Percentiles rank a stretch among this genome's conserved stretches.
Evolutionary conservation across 768 basidiomycete species (phyloP).

Genomic region (Nevesoporus exiguus): DNA sequence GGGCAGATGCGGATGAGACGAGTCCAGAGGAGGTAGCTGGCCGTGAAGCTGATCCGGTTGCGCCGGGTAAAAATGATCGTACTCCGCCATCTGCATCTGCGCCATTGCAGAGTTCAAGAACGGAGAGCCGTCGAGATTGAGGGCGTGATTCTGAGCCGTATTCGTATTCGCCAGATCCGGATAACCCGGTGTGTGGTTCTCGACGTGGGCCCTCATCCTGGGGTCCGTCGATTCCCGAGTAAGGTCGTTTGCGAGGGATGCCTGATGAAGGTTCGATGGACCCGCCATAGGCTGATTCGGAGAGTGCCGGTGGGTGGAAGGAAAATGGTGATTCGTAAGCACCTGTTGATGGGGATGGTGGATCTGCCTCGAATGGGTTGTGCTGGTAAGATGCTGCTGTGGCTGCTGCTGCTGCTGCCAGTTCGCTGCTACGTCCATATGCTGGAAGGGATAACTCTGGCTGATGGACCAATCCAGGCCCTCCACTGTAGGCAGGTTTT

Average conservation of each 20-base stretch:
- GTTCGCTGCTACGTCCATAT: slow-evolving; percentile 38
- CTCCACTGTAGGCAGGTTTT: slow-evolving; percentile 46
- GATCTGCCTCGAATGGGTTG: slow-evolving; percentile 31
- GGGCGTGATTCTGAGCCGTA: slow-evolving; percentile 75
- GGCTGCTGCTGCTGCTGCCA: slow-evolving; percentile 34
- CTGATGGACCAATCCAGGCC: slow-evolving; percentile 52
- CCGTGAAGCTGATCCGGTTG: slow-evolving; percentile 35
- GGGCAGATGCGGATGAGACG: slow-evolving; percentile 45
- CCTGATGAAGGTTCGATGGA: slow-evolving; percentile 33
- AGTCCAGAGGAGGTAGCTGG: slow-evolving; percentile 46
- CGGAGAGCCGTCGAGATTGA: slow-evolving; percentile 73
- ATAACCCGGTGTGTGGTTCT: slow-evolving; percentile 31
- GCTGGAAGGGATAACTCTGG: slow-evolving; percentile 41
- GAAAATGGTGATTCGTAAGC: slow-evolving; percentile 70
- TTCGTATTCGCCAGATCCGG: slow-evolving; percentile 48
- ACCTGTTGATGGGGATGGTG: slow-evolving; percentile 26
- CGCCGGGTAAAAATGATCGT: slow-evolving; percentile 45
- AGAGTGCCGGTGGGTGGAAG: slow-evolving; percentile 65
- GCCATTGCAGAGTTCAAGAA: slow-evolving; percentile 90
- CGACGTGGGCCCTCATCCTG: slow-evolving; percentile 41
- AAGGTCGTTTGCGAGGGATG: slow-evolving; percentile 62
- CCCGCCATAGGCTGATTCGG: slow-evolving; percentile 35
- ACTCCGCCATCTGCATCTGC: slow-evolving; percentile 42
- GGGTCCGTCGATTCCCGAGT: slow-evolving; percentile 51
- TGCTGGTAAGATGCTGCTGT: slow-evolving; percentile 30